Evolutionary conservation across 163 green algal genomes (phyloP).

Genomic region (Prototheca stagnorum): DNA sequence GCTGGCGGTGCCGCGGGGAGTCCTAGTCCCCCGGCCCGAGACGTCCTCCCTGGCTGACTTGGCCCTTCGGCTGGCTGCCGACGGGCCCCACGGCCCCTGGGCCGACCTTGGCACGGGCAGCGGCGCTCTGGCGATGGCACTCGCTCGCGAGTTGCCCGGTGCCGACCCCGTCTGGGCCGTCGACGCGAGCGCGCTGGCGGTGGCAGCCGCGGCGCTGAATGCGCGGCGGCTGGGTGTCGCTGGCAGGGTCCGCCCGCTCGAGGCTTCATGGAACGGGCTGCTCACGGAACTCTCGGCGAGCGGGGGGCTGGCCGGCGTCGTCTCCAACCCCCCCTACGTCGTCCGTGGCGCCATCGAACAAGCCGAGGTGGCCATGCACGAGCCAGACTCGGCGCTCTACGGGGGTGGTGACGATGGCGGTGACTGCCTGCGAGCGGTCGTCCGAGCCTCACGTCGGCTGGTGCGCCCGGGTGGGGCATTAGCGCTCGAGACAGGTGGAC

Average conservation of each 20-base stretch:
- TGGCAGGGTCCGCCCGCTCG: slow-evolving; percentile 16
- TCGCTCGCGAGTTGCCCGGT: slow-evolving; percentile 19
- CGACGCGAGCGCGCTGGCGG: slow-evolving; percentile 39
- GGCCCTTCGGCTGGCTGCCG: slow-evolving; percentile 4
- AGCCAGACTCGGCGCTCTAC: slow-evolving; percentile 51
- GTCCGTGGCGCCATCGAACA: slow-evolving; percentile 31
- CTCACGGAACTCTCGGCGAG: slow-evolving; percentile 11
- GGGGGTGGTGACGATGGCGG: slow-evolving; percentile 40
- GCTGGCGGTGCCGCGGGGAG: slow-evolving; percentile 55
- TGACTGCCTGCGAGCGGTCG: slow-evolving; percentile 39
- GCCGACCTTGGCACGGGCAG: slow-evolving; percentile 71
- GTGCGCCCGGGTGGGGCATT: slow-evolving; percentile 50
- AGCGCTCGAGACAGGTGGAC: slow-evolving; percentile 52
- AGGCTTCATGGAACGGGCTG: slow-evolving; percentile 48
- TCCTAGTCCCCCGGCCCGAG: slow-evolving; percentile 71
- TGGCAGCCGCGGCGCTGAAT: slow-evolving; percentile 43
- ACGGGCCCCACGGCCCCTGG: slow-evolving; percentile 33
- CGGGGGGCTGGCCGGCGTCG: slow-evolving; percentile 45
- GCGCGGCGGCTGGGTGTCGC: slow-evolving; percentile 10
- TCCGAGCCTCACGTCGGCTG: slow-evolving; percentile 23
- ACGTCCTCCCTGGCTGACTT: slow-evolving; percentile 55
- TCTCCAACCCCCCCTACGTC: slow-evolving; percentile 87
- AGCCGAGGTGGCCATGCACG: slow-evolving; percentile 47
- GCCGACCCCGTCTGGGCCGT: slow-evolving; percentile 43
- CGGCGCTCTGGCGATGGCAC: slow-evolving; percentile 51